These are phyloP conservation scores for Wickerhamomyces kurtzmanii DNA, from an alignment of 805 yeast genomes.

Conservation along the genomic window DNA sequence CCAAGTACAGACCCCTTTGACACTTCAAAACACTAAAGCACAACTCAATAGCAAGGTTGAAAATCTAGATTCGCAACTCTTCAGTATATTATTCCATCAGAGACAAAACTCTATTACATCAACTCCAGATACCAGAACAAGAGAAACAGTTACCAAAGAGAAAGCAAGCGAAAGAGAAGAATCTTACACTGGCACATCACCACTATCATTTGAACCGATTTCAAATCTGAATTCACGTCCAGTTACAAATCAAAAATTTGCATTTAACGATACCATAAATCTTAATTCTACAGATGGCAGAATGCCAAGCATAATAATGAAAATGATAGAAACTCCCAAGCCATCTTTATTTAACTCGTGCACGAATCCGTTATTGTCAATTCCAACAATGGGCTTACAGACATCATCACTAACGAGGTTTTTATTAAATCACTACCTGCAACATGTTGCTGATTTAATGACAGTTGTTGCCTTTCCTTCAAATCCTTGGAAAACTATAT, in stretches of 20 bases:
- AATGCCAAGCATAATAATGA: slow-evolving; percentile 38
- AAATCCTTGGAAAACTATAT: slow-evolving; percentile 85
- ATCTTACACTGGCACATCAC: no score
- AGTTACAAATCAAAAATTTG: no score
- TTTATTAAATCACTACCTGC: slow-evolving; percentile 59
- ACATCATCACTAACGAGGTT: slow-evolving; percentile 66
- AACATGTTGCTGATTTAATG: slow-evolving; percentile 73
- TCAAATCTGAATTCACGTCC: no score
- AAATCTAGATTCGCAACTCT: no score
- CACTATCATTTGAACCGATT: no score
- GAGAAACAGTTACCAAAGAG: no score
- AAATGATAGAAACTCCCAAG: slow-evolving; percentile 24
- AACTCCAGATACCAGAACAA: no score
- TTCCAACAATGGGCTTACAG: slow-evolving; percentile 54
- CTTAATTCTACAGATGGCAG: slow-evolving; percentile 23
- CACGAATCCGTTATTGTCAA: slow-evolving; percentile 18
- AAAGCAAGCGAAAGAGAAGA: no score
- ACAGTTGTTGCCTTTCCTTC: slow-evolving; percentile 61
- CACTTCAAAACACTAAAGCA: slow-evolving; percentile 17
- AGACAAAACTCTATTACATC: no score
- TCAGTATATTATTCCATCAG: no score
- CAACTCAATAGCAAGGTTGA: slow-evolving; percentile 11
- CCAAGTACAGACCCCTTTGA: slow-evolving; percentile 6
- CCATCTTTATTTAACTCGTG: slow-evolving; percentile 21
- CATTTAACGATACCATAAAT: no score